Percentiles rank a stretch among this genome's conserved stretches.
These are phyloP conservation scores for Bryum argenteum DNA, from an alignment of 225 moss, liverwort and hornwort species.

Conservation along the genomic window DNA sequence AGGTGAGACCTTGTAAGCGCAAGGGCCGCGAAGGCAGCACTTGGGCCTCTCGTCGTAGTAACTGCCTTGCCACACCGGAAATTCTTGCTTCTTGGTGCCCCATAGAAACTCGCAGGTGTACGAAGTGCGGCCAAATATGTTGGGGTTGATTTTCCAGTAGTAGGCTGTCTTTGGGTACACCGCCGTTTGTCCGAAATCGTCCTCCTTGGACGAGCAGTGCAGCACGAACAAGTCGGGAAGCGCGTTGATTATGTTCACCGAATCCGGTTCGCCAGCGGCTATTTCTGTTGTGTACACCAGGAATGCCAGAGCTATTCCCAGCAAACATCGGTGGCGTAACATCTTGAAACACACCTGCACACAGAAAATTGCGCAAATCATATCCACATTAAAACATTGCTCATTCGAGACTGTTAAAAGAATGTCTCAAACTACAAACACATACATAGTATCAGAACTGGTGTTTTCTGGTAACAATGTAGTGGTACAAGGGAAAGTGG, in stretches of 20 bases:
- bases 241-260: conserved; percentile 38
- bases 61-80: conserved; percentile 55
- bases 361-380: neutral
- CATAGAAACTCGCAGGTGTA: conserved; percentile 47
- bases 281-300: neutral
- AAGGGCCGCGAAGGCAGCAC: conserved; percentile 37
- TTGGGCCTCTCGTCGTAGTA: conserved; percentile 32
- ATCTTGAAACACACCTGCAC: conserved; percentile 31
- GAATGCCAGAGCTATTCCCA: neutral
- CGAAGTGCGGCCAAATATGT: conserved; percentile 41
- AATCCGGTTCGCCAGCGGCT: too few species aligned
- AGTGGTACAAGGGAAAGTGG: neutral
- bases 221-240: conserved; percentile 27
- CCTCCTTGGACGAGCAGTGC: conserved; percentile 49
- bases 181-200: conserved; percentile 32
- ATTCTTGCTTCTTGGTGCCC: conserved; percentile 27
- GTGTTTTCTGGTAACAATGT: neutral
- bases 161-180: conserved; percentile 25
- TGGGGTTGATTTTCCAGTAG: conserved; percentile 52
- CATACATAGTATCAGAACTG: neutral
- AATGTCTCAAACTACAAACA: neutral
- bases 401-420: neutral
- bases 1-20: conserved; percentile 28
- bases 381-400: neutral
- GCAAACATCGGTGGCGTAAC: conserved; percentile 15